phyloP scores from a whole-genome alignment of 106 monocot species.

The Chionographis japonica region DNA sequence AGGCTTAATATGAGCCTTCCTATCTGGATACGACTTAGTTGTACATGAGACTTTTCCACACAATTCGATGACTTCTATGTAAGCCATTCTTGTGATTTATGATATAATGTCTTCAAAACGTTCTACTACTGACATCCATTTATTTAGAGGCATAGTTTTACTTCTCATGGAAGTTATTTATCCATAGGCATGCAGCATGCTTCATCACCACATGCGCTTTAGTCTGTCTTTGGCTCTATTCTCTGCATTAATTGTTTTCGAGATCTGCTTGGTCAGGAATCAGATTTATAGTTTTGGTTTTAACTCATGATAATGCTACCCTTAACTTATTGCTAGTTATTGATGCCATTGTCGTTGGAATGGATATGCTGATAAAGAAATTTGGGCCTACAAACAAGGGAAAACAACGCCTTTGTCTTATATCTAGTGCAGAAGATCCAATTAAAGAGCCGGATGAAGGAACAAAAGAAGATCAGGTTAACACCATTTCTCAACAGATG shows the following conservation, averaged over 20 bases:
- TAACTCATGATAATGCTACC: conserved; percentile 8
- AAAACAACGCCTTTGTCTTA: conserved; percentile 71
- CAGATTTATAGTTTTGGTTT: neutral
- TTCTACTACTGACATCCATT: no score
- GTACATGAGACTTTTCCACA: no score
- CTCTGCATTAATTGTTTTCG: neutral
- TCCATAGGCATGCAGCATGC: neutral
- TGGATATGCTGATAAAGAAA: conserved; percentile 95
- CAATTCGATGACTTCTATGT: no score
- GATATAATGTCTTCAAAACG: no score
- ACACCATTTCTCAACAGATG: conserved; percentile 68
- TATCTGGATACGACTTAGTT: no score
- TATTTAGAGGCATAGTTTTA: no score
- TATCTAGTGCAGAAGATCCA: conserved; percentile 65
- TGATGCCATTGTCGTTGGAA: conserved; percentile 97
- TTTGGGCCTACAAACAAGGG: conserved; percentile 76
- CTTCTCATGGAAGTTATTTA: neutral
- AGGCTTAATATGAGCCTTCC: no score
- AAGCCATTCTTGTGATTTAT: no score
- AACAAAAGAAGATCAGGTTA: conserved; percentile 84
- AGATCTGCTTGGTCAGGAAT: conserved; percentile 3
- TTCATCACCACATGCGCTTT: neutral
- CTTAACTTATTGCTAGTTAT: conserved; percentile 77
- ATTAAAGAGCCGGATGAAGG: conserved; percentile 86
- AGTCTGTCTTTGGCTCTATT: neutral